Evolutionary conservation across 148 eudicot species (phyloP).

Genomic region (Rhododendron simsii): DNA sequence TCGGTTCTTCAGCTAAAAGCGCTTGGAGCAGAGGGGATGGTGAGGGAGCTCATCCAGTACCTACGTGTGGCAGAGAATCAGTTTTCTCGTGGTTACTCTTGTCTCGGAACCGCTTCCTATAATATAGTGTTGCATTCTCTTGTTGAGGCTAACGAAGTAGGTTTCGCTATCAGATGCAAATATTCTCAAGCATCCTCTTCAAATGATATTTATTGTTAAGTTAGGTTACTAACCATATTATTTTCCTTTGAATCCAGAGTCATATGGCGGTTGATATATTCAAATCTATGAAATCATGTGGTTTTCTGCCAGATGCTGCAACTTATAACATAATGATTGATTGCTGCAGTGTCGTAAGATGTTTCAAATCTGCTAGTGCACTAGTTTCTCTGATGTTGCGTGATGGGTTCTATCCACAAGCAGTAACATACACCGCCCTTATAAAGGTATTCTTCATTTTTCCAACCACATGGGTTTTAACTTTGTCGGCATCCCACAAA

Average conservation of each 20-base stretch:
- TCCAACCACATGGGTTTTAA: not conserved
- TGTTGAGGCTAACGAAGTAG: conserved; percentile 66
- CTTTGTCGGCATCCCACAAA: not conserved
- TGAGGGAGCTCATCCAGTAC: conserved; percentile 47
- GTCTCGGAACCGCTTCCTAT: conserved; percentile 36
- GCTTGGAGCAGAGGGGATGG: conserved; percentile 77
- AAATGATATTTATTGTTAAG: not conserved
- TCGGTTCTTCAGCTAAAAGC: conserved; percentile 49
- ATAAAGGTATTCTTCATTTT: conserved; percentile 46
- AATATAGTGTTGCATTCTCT: conserved; percentile 74
- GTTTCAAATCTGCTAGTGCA: conserved; percentile 65
- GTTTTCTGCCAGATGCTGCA: conserved; percentile 45
- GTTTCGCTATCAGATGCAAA: conserved; percentile 6
- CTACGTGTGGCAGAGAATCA: conserved; percentile 50
- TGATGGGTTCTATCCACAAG: conserved; percentile 47
- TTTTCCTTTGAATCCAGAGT: conserved; percentile 38
- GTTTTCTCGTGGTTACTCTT: conserved; percentile 13
- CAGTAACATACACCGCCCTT: conserved; percentile 53
- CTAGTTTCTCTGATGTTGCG: conserved; percentile 72
- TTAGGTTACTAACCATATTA: not conserved
- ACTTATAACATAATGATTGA: conserved; percentile 77
- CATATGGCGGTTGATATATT: conserved; percentile 55
- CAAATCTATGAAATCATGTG: conserved; percentile 49
- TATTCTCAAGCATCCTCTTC: not conserved
- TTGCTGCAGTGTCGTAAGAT: conserved; percentile 61